Evolutionary conservation across 805 yeast species (phyloP).

Genomic region (Kodamaea hsintzibuensis): DNA sequence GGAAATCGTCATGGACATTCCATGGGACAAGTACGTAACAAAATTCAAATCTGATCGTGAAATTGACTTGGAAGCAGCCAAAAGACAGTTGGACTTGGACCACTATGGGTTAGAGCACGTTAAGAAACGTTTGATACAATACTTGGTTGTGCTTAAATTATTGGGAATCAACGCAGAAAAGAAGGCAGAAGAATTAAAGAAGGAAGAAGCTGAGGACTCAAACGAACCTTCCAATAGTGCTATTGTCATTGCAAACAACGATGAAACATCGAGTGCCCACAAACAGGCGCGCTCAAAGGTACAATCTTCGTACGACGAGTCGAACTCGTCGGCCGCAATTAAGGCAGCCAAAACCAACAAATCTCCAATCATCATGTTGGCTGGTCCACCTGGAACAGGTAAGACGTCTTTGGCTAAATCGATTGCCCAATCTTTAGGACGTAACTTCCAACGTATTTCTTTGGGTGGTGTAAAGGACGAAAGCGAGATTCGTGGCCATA

Average conservation of each 20-base stretch:
- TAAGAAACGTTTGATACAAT: conserved; percentile 74
- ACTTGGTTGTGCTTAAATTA: conserved; percentile 74
- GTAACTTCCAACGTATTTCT: conserved; percentile 77
- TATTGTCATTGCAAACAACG: conserved; percentile 37
- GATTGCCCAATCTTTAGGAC: conserved; percentile 69
- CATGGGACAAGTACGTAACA: conserved; percentile 49
- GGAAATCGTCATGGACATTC: conserved; percentile 65
- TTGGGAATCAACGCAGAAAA: conserved; percentile 40
- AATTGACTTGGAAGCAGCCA: conserved; percentile 49
- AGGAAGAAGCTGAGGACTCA: conserved; percentile 8
- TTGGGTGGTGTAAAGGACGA: conserved; percentile 89
- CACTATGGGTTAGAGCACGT: conserved; percentile 52
- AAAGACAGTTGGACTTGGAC: conserved; percentile 39
- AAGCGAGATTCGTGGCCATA: conserved; percentile 86
- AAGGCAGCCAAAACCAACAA: conserved; percentile 36
- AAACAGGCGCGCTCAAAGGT: conserved; percentile 23
- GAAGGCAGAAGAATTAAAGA: conserved; percentile 2
- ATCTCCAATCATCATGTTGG: conserved; percentile 77
- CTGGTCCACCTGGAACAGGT: conserved; percentile 95
- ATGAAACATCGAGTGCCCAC: conserved; percentile 30
- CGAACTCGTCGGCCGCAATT: conserved; percentile 15
- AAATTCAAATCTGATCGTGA: conserved; percentile 39
- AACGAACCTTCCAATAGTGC: conserved; percentile 3
- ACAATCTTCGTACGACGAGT: conserved; percentile 17
- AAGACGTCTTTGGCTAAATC: conserved; percentile 86